Base-by-base conservation (phyloP, 805 yeast genomes). In the Torulaspora microellipsoides region DNA sequence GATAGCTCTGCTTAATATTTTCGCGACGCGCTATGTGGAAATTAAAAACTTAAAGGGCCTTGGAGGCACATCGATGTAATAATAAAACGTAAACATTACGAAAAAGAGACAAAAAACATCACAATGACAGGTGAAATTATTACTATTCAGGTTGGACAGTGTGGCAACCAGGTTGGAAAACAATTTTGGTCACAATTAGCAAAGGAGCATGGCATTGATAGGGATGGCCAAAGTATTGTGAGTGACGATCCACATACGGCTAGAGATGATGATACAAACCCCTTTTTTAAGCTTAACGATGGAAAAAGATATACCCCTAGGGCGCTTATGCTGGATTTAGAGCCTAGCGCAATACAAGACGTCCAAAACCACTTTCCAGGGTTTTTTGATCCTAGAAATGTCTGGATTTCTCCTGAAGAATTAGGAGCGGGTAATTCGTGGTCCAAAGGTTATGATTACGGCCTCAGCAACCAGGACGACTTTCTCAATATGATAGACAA, bases 341-440 rank as follows among this genome's bases (percentile, higher is more conserved):
- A 93, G 62, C 97, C 99, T 0, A 76, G 91, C 12, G 96, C 90
- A 2, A 77, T 93, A 27, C 74, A 77, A 46, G 81, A 81, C 47
- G 79, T 86, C 30, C 67, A 72, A 36, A 69, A 70, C 47, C 57
- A 66, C 15, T 75, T 73, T 29, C 73, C 77, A 6, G 77, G 80
- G 27, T 72, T 93, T 69, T 86, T 87, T 68, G 85, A 90, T 58
- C 88, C 95, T 0, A 76, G 95, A 52, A 89, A 87, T 59, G 67
- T 86, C 4, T 90, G 85, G 66, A 69, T 85, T 17, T 79, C 91
- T 23, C 74, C 80, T n/a, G 80, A 80, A 13, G 96, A 96, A 3
- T 76, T 82, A 15, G 97, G 98, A 3, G 98, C 99, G 0, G 99
- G 95, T 14, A 93, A 93, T 64, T 88, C 88, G 50, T 93, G 98